These are phyloP conservation scores for Tubosaeta sp. DNA, from an alignment of 768 basidiomycete species.

Conservation along the genomic window DNA sequence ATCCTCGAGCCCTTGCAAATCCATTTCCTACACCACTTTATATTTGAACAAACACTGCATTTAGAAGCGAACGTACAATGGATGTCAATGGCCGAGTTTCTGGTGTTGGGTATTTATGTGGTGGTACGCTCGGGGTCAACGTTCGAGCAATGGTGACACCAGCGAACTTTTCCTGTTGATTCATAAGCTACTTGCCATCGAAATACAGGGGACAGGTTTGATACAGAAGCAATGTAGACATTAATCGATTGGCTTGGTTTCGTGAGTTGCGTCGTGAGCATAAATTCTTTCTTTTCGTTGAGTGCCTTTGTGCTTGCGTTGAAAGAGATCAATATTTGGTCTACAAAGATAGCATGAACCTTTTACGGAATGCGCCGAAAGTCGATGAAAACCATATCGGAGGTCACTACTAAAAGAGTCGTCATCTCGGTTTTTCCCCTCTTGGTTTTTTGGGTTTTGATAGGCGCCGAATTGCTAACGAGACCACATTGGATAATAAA, in stretches of 20 bases:
- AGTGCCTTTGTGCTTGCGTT: slow-evolving; percentile 62
- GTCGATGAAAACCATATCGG: slow-evolving; percentile 71
- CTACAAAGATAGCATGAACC: background rate
- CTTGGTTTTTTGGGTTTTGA: slow-evolving; percentile 44
- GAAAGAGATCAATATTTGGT: slow-evolving; percentile 5
- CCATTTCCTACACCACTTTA: slow-evolving; percentile 48
- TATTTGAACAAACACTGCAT: background rate
- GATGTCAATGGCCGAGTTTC: slow-evolving; percentile 68
- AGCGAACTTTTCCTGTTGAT: slow-evolving; percentile 64
- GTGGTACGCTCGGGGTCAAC: slow-evolving; percentile 55
- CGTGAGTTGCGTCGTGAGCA: slow-evolving; percentile 53
- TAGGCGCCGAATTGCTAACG: slow-evolving; percentile 29
- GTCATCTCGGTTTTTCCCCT: slow-evolving; percentile 55
- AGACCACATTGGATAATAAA: slow-evolving; percentile 58
- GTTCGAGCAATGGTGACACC: slow-evolving; percentile 52
- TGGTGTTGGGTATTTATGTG: slow-evolving; percentile 58
- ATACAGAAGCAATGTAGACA: slow-evolving; percentile 61
- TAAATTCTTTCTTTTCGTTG: slow-evolving; percentile 54
- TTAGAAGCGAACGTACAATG: slow-evolving; percentile 37
- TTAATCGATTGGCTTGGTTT: slow-evolving; percentile 72
- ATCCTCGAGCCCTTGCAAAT: slow-evolving; percentile 63
- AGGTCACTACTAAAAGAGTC: slow-evolving; percentile 67
- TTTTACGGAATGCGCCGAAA: slow-evolving; percentile 74
- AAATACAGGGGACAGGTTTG: slow-evolving; percentile 1
- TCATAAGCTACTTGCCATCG: slow-evolving; percentile 11